Base-by-base conservation (phyloP, 257 asterid genomes). In the Knoxia roxburghii region DNA sequence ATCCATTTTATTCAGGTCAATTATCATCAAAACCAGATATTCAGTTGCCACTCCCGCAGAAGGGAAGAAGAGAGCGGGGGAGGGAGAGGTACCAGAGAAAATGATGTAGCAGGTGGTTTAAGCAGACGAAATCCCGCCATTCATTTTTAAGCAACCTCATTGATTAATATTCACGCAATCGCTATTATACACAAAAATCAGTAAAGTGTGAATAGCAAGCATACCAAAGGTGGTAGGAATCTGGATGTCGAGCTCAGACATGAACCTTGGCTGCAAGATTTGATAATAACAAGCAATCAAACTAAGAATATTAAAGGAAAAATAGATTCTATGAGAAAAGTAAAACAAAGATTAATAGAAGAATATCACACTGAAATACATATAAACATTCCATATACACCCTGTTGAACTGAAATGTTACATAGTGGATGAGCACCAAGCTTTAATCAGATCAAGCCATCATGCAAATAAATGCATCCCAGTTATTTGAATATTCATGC, bases 211-310 rank as follows among this genome's bases (percentile, higher is more conserved):
- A 26, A 21, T 20, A 14, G 26, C 27, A 39, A 40, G 57, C 88
- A 79, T 73, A 89, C 96, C 95, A 66, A 81, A 89, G 82, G 96
- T 62, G 68, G 78, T 70, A 52, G 95, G 91, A 75, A 74, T 72
- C 78, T 81, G 91, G 77, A 79, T 60, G 73, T 85, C 94, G 83
- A 86, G 76, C 77, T 86, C 95, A 84, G 96, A 89, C 96, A 89
- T 89, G 91, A 89, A 88, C 73, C 68, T 79, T 67, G 78, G 80
- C 81, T 79, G 89, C 71, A 67, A 64, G 70, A 73, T 69, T 75
- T 68, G 76, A 56, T 7, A 40, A 32, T 12, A 50, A n/a, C 29
- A 33, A 49, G 61, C 21, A 37, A 64, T 24, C 13, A 6, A 7
- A 41, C 41, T 37, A 37, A 37, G 41, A 37, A 37, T 3, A 37